Evolutionary conservation across 2,329 filamentous ascomycete species (phyloP).

Genomic region (Diatrype stigma): DNA sequence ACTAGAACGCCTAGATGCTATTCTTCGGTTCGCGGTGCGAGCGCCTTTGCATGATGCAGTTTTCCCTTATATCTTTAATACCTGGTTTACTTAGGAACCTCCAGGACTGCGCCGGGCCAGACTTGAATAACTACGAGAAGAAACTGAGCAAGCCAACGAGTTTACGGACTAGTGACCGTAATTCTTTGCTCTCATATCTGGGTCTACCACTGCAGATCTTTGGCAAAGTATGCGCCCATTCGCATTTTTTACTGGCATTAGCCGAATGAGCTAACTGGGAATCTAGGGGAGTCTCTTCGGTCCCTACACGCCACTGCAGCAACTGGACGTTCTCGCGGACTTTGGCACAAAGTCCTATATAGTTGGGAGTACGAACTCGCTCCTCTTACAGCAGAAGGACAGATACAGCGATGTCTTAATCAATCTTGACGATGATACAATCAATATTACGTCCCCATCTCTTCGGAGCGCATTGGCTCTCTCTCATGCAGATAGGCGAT

Average conservation of each 20-base stretch:
- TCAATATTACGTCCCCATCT: conserved; percentile 78
- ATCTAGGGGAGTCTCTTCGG: conserved; percentile 83
- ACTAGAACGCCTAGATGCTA: conserved; percentile 68
- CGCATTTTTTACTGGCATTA: neutral
- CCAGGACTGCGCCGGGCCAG: conserved; percentile 94
- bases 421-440: conserved; percentile 85
- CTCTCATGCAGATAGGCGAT: conserved; percentile 82
- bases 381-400: conserved; percentile 90
- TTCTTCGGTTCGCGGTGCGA: conserved; percentile 98
- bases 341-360: conserved; percentile 95
- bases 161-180: conserved; percentile 85
- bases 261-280: conserved; percentile 4
- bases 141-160: conserved; percentile 74
- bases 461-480: conserved; percentile 72
- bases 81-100: conserved; percentile 85
- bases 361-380: conserved; percentile 92
- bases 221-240: conserved; percentile 61
- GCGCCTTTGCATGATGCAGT: conserved; percentile 95
- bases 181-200: conserved; percentile 88
- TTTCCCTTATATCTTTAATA: conserved; percentile 91
- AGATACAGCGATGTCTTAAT: conserved; percentile 95
- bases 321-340: conserved; percentile 90
- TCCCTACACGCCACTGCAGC: conserved; percentile 93
- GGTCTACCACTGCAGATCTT: conserved; percentile 93
- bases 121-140: conserved; percentile 78